These are phyloP conservation scores for Aristolochia californica DNA, from an alignment of 164 flowering plant species.

Conservation along the genomic window DNA sequence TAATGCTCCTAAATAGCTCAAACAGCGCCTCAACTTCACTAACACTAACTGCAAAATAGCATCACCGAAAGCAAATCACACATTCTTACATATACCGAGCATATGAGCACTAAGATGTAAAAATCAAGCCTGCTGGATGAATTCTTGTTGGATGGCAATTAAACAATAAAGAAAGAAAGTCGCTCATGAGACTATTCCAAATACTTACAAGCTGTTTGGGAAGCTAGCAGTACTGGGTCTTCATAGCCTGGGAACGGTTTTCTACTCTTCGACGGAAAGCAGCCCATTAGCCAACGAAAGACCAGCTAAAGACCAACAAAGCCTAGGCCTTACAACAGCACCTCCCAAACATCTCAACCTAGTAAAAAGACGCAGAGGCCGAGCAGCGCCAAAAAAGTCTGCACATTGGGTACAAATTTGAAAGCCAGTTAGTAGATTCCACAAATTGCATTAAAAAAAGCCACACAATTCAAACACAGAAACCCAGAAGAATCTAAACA, in stretches of 20 bases:
- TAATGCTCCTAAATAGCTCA: constrained; percentile 60
- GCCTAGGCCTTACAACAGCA: constrained; percentile 28
- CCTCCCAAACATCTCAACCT: constrained; percentile 44
- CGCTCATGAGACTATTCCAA: too few relatives aligned
- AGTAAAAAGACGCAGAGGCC: constrained; percentile 4
- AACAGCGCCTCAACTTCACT: constrained; percentile 69
- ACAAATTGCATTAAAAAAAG: too few relatives aligned
- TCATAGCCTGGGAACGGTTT: constrained; percentile 66
- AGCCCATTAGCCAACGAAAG: constrained; percentile 56
- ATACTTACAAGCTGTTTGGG: constrained; percentile 89
- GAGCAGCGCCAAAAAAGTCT: too few relatives aligned
- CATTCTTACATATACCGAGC: too few relatives aligned
- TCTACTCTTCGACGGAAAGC: constrained; percentile 49
- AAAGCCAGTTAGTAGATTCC: too few relatives aligned
- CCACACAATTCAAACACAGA: too few relatives aligned
- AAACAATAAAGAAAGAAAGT: too few relatives aligned
- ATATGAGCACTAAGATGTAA: not conserved
- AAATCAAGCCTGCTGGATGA: not conserved
- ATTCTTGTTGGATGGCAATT: not conserved
- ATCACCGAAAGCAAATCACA: not conserved
- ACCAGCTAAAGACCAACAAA: not conserved
- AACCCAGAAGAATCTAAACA: too few relatives aligned
- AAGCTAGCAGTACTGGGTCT: constrained; percentile 71
- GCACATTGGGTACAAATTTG: too few relatives aligned
- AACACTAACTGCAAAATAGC: constrained; percentile 38